Evolutionary conservation across 2,329 filamentous ascomycete genomes (phyloP).

Genomic region (Trichoderma citrinoviride): DNA sequence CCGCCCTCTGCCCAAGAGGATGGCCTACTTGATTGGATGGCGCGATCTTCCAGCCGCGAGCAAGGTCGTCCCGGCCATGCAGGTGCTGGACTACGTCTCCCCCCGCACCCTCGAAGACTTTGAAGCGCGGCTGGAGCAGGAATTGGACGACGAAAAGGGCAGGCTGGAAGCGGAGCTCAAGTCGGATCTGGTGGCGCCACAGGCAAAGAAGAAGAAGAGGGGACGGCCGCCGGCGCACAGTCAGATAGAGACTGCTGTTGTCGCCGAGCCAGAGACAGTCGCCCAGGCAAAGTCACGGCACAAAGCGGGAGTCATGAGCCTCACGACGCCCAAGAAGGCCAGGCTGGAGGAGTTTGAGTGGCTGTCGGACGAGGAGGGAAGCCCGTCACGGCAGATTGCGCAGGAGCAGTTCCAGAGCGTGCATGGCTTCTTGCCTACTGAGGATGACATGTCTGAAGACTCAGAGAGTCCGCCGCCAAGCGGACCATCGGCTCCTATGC

Average conservation of each 20-base stretch:
- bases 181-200: constrained; percentile 1
- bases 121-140: constrained; percentile 47
- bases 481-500: not conserved
- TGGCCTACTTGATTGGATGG: constrained; percentile 57
- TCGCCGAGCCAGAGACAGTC: constrained; percentile 30
- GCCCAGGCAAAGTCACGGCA: constrained; percentile 27
- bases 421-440: constrained; percentile 14
- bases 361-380: constrained; percentile 32
- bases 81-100: constrained; percentile 58
- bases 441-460: not conserved
- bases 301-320: constrained; percentile 35
- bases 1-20: constrained; percentile 40
- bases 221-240: constrained; percentile 34
- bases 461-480: not conserved
- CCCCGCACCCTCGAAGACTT: constrained; percentile 55
- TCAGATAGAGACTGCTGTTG: constrained; percentile 34
- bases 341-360: constrained; percentile 33
- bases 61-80: constrained; percentile 45
- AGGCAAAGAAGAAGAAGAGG: constrained; percentile 29
- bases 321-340: constrained; percentile 38
- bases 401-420: constrained; percentile 25
- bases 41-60: constrained; percentile 50
- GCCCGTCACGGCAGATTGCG: constrained; percentile 31
- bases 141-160: constrained; percentile 41
- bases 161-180: constrained; percentile 30